Evolutionary conservation across 1,284 basidiomycete species (phyloP).

Genomic region (Rhodotorula sp.): DNA sequence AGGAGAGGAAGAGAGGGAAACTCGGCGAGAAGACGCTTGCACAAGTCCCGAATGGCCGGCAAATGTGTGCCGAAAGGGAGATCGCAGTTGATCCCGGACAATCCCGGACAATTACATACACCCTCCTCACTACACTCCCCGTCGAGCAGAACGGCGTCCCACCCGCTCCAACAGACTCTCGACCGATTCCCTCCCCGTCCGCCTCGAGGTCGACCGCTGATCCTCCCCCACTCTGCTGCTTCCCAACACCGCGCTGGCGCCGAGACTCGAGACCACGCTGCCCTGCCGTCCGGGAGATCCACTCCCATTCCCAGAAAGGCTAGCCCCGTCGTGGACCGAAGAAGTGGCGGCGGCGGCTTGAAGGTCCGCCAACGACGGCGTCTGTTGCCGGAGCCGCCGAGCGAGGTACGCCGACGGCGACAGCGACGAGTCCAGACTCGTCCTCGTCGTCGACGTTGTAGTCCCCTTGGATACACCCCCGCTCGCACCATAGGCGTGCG

Average conservation of each 20-base stretch:
- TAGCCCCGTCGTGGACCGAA: neutral
- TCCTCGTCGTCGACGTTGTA: neutral
- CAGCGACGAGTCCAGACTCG: neutral
- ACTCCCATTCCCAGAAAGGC: constrained; percentile 1
- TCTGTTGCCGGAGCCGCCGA: neutral
- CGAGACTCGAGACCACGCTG: neutral
- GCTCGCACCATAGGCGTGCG: too few species aligned
- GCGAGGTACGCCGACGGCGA: neutral
- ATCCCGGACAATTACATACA: neutral
- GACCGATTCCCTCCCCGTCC: constrained; percentile 11
- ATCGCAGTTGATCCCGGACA: neutral
- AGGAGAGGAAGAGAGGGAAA: too few species aligned
- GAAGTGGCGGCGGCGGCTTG: constrained; percentile 10
- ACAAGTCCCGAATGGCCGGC: too few species aligned
- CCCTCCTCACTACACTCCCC: neutral
- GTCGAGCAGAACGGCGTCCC: neutral
- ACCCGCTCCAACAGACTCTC: constrained; percentile 19
- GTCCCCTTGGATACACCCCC: neutral
- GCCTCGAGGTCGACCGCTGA: neutral
- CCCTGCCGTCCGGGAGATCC: neutral
- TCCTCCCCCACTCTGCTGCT: neutral
- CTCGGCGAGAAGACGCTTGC: too few species aligned
- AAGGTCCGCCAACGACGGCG: constrained; percentile 24
- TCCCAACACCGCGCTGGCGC: neutral
- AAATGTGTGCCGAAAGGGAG: too few species aligned